Conservation (phyloP, 192 early-diverging fungal genomes). For the Mortierella alpina region DNA sequence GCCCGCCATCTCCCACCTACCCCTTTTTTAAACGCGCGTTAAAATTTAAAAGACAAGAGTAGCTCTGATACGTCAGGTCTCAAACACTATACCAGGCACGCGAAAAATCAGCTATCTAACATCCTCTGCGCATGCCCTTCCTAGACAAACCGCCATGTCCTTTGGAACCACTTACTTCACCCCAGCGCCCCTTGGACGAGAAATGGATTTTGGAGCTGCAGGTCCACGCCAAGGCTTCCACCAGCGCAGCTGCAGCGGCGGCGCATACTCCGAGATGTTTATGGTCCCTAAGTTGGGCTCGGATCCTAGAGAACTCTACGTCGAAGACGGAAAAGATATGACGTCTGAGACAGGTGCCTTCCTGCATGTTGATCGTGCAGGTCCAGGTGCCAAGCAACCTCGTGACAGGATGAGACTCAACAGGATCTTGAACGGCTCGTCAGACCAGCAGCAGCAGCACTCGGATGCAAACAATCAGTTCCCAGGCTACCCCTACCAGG, state of each 20-base stretch:
- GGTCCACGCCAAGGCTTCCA: constrained; percentile 21
- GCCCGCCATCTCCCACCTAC: too few relatives aligned
- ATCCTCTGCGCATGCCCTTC: neutral
- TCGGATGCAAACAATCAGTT: neutral
- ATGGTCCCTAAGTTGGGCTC: constrained; percentile 41
- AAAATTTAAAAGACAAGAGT: constrained; percentile 4
- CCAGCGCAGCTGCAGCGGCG: constrained; percentile 24
- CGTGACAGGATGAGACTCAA: constrained; percentile 50
- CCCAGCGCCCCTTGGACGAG: constrained; percentile 27
- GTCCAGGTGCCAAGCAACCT: constrained; percentile 50
- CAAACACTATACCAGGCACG: too few relatives aligned
- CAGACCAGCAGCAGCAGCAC: constrained; percentile 23
- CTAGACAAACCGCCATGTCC: constrained; percentile 18
- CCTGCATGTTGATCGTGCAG: constrained; percentile 23
- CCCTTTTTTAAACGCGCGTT: neutral
- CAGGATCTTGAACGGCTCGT: constrained; percentile 43
- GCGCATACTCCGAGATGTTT: constrained; percentile 37
- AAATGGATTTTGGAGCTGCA: constrained; percentile 18
- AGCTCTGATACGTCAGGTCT: constrained; percentile 6
- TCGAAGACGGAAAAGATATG: constrained; percentile 40
- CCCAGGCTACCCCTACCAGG: constrained; percentile 32
- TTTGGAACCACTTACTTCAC: constrained; percentile 46
- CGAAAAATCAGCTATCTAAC: neutral
- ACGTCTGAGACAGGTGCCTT: neutral
- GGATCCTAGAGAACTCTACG: constrained; percentile 44